Percentiles rank a stretch among this genome's conserved stretches.
phyloP scores from a whole-genome alignment of 2,329 filamentous ascomycete species.

The Lachnellula cervina region DNA sequence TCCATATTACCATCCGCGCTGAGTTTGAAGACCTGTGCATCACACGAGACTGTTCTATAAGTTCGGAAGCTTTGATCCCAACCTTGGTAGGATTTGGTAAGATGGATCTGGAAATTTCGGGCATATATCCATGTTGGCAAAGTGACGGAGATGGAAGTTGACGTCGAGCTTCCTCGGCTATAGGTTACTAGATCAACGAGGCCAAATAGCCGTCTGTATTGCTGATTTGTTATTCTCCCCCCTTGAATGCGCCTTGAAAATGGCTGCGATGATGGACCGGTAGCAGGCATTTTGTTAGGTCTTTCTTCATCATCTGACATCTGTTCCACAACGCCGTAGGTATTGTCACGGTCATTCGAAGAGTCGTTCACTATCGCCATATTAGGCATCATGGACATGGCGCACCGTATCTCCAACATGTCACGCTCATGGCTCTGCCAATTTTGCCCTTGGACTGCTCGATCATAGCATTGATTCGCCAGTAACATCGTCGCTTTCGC shows the following conservation, averaged over 20 bases:
- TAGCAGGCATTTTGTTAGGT: not conserved
- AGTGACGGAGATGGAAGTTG: not conserved
- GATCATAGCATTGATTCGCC: slow-evolving; percentile 7
- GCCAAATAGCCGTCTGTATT: not conserved
- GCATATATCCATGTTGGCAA: slow-evolving; percentile 7
- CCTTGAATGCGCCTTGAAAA: not conserved
- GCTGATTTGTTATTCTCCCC: not conserved
- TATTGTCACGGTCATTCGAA: not conserved
- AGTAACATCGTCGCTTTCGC: slow-evolving; percentile 9
- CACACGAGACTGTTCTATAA: slow-evolving; percentile 3
- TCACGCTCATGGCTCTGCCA: slow-evolving; percentile 7
- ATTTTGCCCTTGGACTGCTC: slow-evolving; percentile 4
- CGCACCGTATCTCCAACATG: not conserved
- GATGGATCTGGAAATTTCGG: slow-evolving; percentile 1
- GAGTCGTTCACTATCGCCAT: not conserved
- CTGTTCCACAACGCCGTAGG: not conserved
- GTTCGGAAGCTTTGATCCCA: slow-evolving; percentile 10
- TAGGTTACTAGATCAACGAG: not conserved
- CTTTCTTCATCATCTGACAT: not conserved
- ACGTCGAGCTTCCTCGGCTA: not conserved
- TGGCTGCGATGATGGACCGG: not conserved
- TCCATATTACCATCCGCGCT: slow-evolving; percentile 3
- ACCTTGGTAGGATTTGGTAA: slow-evolving; percentile 7
- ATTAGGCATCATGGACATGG: not conserved
- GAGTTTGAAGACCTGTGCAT: slow-evolving; percentile 3